Conservation (phyloP, 306 rosid genomes). For the Lupinus albus region DNA sequence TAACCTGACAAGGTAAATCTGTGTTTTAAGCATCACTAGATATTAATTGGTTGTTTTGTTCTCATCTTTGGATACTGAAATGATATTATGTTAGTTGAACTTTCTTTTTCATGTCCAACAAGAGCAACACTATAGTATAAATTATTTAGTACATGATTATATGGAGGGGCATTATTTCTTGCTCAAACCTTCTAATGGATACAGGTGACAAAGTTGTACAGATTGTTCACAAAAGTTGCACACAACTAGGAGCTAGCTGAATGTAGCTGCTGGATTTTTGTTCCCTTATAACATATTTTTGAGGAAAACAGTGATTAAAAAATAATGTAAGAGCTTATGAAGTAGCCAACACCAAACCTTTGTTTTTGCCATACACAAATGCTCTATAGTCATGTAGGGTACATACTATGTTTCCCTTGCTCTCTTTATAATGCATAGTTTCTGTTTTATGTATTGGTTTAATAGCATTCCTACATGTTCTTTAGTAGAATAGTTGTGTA, state of each 20-base stretch:
- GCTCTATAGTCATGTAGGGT: constrained; percentile 35
- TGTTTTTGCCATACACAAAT: constrained; percentile 33
- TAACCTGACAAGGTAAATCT: constrained; percentile 47
- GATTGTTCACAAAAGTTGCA: constrained; percentile 17
- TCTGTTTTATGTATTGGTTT: constrained; percentile 13
- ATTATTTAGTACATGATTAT: constrained; percentile 17
- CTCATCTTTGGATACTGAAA: constrained; percentile 5
- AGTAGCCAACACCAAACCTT: constrained; percentile 14
- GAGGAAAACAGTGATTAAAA: constrained; percentile 32
- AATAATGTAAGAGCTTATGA: constrained; percentile 31
- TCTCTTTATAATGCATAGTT: constrained; percentile 22
- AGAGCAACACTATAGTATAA: constrained; percentile 5
- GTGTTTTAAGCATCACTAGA: background rate
- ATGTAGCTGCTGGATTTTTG: constrained; percentile 34
- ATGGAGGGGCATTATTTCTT: constrained; percentile 20
- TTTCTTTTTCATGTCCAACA: background rate
- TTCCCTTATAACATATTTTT: constrained; percentile 18
- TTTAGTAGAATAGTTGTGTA: constrained; percentile 19
- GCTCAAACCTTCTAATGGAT: constrained; percentile 32
- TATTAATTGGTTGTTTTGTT: no score
- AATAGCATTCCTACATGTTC: constrained; percentile 37
- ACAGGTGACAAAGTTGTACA: constrained; percentile 43
- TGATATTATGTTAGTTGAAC: constrained; percentile 13
- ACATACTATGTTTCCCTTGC: constrained; percentile 30
- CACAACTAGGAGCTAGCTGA: constrained; percentile 16